Conservation (phyloP, 768 basidiomycete species). For the Sarcomyxa edulis region DNA sequence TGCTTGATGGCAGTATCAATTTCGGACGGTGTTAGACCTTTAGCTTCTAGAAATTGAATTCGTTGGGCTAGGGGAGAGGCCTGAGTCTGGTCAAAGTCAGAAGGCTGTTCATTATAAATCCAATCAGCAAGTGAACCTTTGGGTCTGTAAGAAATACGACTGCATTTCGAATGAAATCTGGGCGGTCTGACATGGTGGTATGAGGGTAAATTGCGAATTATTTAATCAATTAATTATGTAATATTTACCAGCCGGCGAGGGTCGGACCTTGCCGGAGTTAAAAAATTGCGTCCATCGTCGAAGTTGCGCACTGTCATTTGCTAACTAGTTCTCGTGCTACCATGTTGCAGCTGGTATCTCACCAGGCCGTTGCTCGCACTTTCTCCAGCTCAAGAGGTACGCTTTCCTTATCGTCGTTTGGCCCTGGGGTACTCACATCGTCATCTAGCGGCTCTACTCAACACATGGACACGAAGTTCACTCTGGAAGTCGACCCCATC, state of each 20-base stretch:
- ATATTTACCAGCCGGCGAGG: no score
- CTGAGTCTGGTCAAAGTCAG: constrained; percentile 49
- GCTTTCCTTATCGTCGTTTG: constrained; percentile 5
- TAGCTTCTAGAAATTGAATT: constrained; percentile 92
- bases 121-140: constrained; percentile 40
- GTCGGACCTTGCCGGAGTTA: no score
- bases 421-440: not conserved
- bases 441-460: constrained; percentile 4
- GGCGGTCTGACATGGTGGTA: constrained; percentile 51
- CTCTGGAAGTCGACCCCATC: not conserved
- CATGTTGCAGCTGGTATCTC: constrained; percentile 50
- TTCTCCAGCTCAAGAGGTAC: constrained; percentile 42
- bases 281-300: constrained; percentile 1
- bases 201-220: constrained; percentile 5
- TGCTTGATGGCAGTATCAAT: constrained; percentile 82
- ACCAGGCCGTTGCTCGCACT: constrained; percentile 43
- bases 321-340: constrained; percentile 17
- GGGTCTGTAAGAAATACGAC: constrained; percentile 83
- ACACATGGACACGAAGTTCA: no score
- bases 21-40: constrained; percentile 79
- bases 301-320: constrained; percentile 3
- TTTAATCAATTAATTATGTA: not conserved
- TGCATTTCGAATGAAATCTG: constrained; percentile 76
- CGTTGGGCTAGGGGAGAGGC: constrained; percentile 77
- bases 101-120: not conserved